Percentiles rank a stretch among this genome's conserved stretches.
phyloP scores from a whole-genome alignment of 2,329 filamentous ascomycete species.

The Blastomyces percursus region DNA sequence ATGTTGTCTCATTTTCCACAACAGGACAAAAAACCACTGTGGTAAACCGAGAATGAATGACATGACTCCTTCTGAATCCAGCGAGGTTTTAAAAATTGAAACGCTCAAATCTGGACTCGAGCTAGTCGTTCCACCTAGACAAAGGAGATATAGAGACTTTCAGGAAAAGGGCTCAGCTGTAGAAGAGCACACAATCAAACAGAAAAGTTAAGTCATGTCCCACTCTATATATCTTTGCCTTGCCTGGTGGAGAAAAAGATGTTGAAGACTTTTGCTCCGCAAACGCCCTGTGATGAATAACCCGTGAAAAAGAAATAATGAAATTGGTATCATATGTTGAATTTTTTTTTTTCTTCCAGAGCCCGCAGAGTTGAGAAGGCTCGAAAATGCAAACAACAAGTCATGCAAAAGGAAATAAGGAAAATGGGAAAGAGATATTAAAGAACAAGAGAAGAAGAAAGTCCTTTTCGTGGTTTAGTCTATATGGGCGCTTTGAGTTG shows the following conservation, averaged over 20 bases:
- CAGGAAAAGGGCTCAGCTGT: background rate
- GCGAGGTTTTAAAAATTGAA: background rate
- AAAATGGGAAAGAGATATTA: background rate
- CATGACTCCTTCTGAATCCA: background rate
- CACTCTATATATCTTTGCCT: slow-evolving; percentile 6
- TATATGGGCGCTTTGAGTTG: slow-evolving; percentile 36
- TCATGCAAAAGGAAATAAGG: slow-evolving; percentile 1
- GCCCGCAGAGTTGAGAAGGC: slow-evolving; percentile 16
- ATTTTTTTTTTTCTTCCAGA: slow-evolving; percentile 37
- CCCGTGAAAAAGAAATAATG: slow-evolving; percentile 15
- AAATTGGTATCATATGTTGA: slow-evolving; percentile 41
- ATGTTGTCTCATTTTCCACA: background rate
- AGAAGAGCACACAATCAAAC: background rate
- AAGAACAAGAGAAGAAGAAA: slow-evolving; percentile 7
- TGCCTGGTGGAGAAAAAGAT: slow-evolving; percentile 19
- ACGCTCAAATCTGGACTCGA: background rate
- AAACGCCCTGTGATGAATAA: slow-evolving; percentile 28
- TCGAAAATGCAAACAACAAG: slow-evolving; percentile 28
- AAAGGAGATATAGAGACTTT: background rate
- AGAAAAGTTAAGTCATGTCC: background rate
- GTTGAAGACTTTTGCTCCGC: slow-evolving; percentile 34
- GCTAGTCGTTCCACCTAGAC: background rate
- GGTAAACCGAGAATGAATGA: background rate
- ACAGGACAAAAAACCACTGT: background rate
- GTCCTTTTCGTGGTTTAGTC: slow-evolving; percentile 22